Conservation (phyloP, 106 monocot genomes). For the Apostasia ramifera region DNA sequence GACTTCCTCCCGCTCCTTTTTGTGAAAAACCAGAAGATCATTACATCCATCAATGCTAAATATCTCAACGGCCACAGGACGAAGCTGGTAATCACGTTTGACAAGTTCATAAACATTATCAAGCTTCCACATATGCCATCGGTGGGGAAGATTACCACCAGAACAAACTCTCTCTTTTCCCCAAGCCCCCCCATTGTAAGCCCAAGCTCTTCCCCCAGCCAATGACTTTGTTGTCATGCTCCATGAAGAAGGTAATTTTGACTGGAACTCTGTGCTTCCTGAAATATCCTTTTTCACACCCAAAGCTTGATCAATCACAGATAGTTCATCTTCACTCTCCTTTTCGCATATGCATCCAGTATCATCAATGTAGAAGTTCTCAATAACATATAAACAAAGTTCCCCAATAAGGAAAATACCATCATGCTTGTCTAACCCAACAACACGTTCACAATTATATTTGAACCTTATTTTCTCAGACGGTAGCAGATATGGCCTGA, state of each 20-base stretch:
- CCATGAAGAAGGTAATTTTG: constrained; percentile 70
- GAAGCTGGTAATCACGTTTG: constrained; percentile 96
- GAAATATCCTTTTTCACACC: constrained; percentile 89
- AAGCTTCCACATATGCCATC: constrained; percentile 99
- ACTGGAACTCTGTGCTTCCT: constrained; percentile 51
- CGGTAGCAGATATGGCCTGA: constrained; percentile 91
- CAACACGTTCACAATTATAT: constrained; percentile 98
- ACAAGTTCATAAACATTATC: constrained; percentile 94
- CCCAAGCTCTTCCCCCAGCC: constrained; percentile 95
- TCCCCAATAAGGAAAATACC: constrained; percentile 98
- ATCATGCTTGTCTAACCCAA: constrained; percentile 96
- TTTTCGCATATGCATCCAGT: constrained; percentile 94
- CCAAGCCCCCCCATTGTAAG: constrained; percentile 99
- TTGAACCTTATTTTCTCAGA: constrained; percentile 80
- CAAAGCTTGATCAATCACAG: constrained; percentile 95
- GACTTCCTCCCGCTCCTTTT: constrained; percentile 97
- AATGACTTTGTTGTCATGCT: constrained; percentile 39
- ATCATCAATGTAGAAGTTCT: constrained; percentile 96
- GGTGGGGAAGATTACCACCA: constrained; percentile 83
- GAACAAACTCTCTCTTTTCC: constrained; percentile 84
- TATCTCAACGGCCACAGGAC: constrained; percentile 97
- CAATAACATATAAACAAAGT: constrained; percentile 83
- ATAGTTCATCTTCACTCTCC: constrained; percentile 73
- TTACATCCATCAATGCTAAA: constrained; percentile 99
- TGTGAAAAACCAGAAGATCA: constrained; percentile 98